Base-by-base conservation (phyloP, 192 early-diverging fungal species). In the Coemansia sp. region DNA sequence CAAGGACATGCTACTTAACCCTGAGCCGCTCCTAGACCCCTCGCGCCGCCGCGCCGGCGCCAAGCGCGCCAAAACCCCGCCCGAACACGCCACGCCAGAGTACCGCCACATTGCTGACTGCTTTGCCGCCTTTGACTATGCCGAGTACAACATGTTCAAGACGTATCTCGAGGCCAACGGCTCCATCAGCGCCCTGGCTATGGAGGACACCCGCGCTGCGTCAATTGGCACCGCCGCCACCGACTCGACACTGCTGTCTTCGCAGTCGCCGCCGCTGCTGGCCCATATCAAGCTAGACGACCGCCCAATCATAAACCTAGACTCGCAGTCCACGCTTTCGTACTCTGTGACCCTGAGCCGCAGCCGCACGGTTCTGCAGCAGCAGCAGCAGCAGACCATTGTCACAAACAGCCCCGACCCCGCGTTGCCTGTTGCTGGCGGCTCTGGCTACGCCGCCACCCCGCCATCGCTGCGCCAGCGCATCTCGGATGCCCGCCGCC, bases 1-100 rank as follows among this genome's bases (percentile, higher is more conserved):
- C 21, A 95, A 99, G 58, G 97, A 99, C 62, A 84, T 98, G 27
- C 73, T 99, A 35, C 80, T 99, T n/a, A 95, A 99, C 65, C 95
- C 97, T 29, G 94, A 95, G 51, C 96, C 94, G 1, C 83, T 98
- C 18, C 88, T 91, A 28, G 60, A 52, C 7, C 5, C 38, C 22
- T 88, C 86, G 10, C 89, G 86, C 62, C 88, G 87, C 42, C 83
- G 86, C 33, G 83, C 83, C 64, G 84, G 77, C 27, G 78, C 70
- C 62, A 74, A 65, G 59, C 68, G 77, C 29, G 31, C 65, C 29
- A 56, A 77, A 38, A 28, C 56, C 2, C 63, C 78, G 35, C 35
- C 69, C 19, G 58, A 62, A 19, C 64, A 82, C 50, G 45, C 56
- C 2, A 60, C 69, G 40, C 58, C 57, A 9, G 89, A 91, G 64